Percentiles rank a stretch among this genome's conserved stretches.
These are phyloP conservation scores for Arthrobotrys conoides DNA, from an alignment of 2,329 filamentous ascomycete species.

Conservation along the genomic window DNA sequence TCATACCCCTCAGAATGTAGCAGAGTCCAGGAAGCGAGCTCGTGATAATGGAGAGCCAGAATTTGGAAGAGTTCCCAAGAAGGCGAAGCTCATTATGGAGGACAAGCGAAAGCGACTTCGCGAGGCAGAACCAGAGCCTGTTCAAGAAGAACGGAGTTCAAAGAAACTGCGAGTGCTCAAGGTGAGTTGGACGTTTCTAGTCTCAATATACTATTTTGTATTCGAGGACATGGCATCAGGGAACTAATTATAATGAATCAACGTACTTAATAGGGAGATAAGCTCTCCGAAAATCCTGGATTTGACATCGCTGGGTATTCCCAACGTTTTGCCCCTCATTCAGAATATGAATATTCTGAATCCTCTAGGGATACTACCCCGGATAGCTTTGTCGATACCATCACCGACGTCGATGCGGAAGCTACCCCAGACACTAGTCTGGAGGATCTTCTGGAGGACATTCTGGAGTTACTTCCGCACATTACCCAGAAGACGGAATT, in stretches of 20 bases:
- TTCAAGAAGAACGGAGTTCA: background rate
- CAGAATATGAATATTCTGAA: no score
- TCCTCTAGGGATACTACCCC: background rate
- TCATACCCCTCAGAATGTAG: conserved; percentile 1
- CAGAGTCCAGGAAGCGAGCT: conserved; percentile 33
- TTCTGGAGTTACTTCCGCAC: no score
- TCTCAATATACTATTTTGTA: background rate
- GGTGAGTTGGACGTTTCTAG: background rate
- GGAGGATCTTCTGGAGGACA: background rate
- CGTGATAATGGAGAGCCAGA: conserved; percentile 12
- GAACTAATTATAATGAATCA: background rate
- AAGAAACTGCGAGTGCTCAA: conserved; percentile 19
- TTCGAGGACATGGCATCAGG: background rate
- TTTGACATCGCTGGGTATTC: background rate
- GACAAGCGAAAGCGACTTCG: background rate
- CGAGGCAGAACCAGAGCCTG: background rate
- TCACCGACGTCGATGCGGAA: background rate
- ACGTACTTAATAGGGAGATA: conserved; percentile 4
- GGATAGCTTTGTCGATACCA: background rate
- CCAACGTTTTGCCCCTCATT: background rate
- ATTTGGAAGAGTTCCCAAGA: conserved; percentile 26
- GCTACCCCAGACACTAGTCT: background rate
- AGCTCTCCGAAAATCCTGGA: background rate
- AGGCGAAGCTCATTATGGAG: conserved; percentile 15
- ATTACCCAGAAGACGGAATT: no score